phyloP scores from a whole-genome alignment of 164 flowering plant genomes.

The Tinospora cordifolia region DNA sequence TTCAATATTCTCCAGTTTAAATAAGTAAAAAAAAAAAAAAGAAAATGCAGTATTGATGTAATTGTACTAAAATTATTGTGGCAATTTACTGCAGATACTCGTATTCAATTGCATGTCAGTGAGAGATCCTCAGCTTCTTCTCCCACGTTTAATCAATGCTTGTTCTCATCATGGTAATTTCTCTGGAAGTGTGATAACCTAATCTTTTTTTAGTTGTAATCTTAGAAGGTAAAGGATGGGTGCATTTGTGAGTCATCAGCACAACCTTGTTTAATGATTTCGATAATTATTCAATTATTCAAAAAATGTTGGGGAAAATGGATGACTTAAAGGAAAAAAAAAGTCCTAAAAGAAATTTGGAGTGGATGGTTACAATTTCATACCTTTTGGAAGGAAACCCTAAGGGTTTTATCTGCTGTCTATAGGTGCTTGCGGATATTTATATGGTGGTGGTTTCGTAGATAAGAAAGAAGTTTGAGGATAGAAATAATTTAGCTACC shows the following conservation, averaged over 20 bases:
- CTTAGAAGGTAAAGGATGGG: too few relatives aligned
- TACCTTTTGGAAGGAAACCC: too few relatives aligned
- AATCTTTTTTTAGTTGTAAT: background rate
- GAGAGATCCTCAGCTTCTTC: constrained; percentile 82
- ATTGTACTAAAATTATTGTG: constrained; percentile 15
- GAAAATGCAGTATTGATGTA: constrained; percentile 6
- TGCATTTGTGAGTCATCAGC: background rate
- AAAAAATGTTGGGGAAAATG: background rate
- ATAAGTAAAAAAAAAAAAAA: too few relatives aligned
- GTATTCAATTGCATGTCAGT: constrained; percentile 95
- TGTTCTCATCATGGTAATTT: constrained; percentile 75
- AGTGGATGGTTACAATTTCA: background rate
- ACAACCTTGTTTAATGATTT: background rate
- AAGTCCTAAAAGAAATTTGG: background rate
- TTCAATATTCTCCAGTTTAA: too few relatives aligned
- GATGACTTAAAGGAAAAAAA: background rate
- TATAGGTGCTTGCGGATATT: too few relatives aligned
- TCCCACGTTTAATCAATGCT: constrained; percentile 56
- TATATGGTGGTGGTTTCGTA: too few relatives aligned
- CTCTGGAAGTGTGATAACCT: background rate
- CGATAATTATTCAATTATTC: background rate
- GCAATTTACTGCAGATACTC: constrained; percentile 56
- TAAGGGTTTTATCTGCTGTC: too few relatives aligned
- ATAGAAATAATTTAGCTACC: too few relatives aligned
- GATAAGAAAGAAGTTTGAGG: too few relatives aligned